phyloP scores from a whole-genome alignment of 1,139 yeast genomes.

The Taiozyma sp. region DNA sequence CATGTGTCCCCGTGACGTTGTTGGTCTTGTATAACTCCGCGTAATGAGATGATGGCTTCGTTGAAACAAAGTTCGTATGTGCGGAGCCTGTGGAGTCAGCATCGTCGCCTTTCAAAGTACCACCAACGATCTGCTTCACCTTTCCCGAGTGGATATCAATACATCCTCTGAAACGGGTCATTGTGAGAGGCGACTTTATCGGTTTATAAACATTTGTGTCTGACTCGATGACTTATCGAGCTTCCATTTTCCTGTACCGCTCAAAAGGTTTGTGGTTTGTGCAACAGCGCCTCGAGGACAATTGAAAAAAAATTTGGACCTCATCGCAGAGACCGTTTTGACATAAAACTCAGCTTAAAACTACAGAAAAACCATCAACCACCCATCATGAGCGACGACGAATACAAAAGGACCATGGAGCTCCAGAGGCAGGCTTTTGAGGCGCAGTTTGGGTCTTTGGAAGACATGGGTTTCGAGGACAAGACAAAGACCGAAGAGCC shows the following conservation, averaged over 20 bases:
- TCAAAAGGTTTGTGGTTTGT: not conserved
- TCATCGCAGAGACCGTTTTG: not conserved
- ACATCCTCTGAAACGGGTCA: conserved; percentile 93
- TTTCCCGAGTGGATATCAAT: conserved; percentile 93
- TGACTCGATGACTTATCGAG: not conserved
- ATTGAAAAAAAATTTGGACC: not conserved
- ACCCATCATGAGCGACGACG: conserved; percentile 21
- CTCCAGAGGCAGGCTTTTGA: conserved; percentile 59
- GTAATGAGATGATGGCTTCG: conserved; percentile 70
- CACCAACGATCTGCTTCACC: conserved; percentile 96
- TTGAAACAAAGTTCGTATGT: conserved; percentile 75
- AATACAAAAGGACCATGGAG: conserved; percentile 47
- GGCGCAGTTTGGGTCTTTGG: conserved; percentile 64
- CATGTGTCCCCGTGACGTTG: conserved; percentile 75
- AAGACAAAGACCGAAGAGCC: conserved; percentile 33
- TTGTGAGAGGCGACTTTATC: conserved; percentile 23
- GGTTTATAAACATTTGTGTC: not conserved
- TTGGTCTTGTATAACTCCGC: conserved; percentile 64
- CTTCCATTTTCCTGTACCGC: not conserved
- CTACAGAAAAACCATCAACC: not conserved
- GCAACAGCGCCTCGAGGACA: not conserved
- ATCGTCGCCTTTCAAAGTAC: conserved; percentile 64
- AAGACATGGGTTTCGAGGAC: conserved; percentile 55
- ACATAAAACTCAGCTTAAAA: not conserved
- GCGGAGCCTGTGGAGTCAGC: conserved; percentile 19